These are phyloP conservation scores for Aspergillus versicolor DNA, from an alignment of 2,329 filamentous ascomycete genomes.

Conservation along the genomic window DNA sequence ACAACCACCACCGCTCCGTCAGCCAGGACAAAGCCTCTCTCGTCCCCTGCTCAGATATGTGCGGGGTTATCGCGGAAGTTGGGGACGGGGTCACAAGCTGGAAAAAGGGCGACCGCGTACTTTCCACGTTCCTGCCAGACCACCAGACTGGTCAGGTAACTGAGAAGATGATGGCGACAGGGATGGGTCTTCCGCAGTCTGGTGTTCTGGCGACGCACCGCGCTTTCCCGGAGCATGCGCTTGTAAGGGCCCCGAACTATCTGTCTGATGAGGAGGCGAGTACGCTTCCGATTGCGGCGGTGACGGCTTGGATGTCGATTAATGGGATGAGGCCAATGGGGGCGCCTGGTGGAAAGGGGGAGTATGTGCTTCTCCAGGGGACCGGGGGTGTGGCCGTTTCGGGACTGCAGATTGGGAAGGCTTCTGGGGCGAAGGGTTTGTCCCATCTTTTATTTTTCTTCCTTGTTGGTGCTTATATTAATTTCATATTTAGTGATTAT, in stretches of 20 bases:
- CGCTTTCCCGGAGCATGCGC: constrained; percentile 39
- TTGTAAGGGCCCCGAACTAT: constrained; percentile 43
- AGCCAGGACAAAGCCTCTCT: constrained; percentile 41
- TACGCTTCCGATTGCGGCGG: constrained; percentile 45
- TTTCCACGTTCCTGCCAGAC: constrained; percentile 60
- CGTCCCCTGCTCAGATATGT: constrained; percentile 70
- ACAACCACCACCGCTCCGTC: constrained; percentile 63
- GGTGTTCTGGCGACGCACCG: constrained; percentile 47
- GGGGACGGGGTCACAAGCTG: constrained; percentile 51
- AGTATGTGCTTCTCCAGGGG: constrained; percentile 56
- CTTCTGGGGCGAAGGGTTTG: constrained; percentile 44
- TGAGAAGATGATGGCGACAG: constrained; percentile 54
- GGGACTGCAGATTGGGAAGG: constrained; percentile 49
- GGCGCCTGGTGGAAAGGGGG: constrained; percentile 46
- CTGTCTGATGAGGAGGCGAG: constrained; percentile 40
- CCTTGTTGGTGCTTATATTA: constrained; percentile 17
- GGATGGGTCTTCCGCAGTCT: constrained; percentile 60
- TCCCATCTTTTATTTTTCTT: not conserved
- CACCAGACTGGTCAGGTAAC: constrained; percentile 60
- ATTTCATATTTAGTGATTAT: constrained; percentile 44
- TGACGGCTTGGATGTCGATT: constrained; percentile 54
- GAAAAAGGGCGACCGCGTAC: constrained; percentile 63
- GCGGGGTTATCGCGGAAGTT: constrained; percentile 57
- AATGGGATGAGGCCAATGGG: constrained; percentile 43
- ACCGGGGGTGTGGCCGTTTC: constrained; percentile 50